Conservation (phyloP, 352 stramenopile species). For the Phytophthora agathidicida region DNA sequence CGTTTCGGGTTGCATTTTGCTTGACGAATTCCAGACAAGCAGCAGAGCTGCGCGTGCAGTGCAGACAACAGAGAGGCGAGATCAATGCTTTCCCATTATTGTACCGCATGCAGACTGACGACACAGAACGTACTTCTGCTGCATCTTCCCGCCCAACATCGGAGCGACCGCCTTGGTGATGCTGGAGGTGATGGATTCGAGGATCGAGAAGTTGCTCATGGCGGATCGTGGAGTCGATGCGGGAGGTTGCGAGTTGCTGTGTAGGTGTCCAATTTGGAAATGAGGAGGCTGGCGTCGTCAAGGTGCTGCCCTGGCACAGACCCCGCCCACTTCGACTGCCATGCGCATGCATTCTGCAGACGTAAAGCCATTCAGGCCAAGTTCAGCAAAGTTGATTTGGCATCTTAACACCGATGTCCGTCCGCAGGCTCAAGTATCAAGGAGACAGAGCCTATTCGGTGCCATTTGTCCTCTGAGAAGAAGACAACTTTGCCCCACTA, state of each 20-base stretch:
- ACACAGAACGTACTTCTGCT: slow-evolving; percentile 23
- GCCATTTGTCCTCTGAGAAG: too few species aligned
- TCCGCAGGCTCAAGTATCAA: too few species aligned
- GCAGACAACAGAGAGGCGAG: background rate
- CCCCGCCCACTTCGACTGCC: too few species aligned
- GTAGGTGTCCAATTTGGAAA: background rate
- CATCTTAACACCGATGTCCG: too few species aligned
- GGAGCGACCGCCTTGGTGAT: slow-evolving; percentile 10
- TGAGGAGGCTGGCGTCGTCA: slow-evolving; percentile 1
- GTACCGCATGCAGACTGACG: too few species aligned
- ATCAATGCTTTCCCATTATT: too few species aligned
- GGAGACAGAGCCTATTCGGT: too few species aligned
- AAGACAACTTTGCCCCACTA: too few species aligned
- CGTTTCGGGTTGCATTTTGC: slow-evolving; percentile 18
- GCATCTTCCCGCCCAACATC: slow-evolving; percentile 14
- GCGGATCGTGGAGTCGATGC: background rate
- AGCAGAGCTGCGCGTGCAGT: slow-evolving; percentile 6
- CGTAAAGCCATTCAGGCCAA: too few species aligned
- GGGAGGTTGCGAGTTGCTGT: background rate
- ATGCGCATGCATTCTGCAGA: too few species aligned
- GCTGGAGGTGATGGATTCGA: slow-evolving; percentile 18
- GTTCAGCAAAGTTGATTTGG: too few species aligned
- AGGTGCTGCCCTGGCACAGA: too few species aligned
- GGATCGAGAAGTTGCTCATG: slow-evolving; percentile 12
- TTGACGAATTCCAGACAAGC: slow-evolving; percentile 32